Conservation (phyloP, 768 basidiomycete genomes). For the Rhodotorula babjevae region DNA sequence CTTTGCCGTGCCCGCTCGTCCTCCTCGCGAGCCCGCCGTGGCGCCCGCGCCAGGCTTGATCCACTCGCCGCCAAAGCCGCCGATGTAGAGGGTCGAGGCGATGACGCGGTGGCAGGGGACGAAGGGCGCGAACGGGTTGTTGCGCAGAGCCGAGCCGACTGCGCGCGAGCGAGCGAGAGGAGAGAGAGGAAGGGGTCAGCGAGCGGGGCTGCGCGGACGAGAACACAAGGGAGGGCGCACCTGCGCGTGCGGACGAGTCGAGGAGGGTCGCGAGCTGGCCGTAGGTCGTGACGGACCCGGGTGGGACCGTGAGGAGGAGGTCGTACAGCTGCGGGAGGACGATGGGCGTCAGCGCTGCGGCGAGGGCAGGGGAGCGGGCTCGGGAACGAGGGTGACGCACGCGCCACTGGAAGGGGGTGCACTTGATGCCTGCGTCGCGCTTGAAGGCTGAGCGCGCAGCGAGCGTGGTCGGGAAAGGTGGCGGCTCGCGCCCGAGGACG, state of each 20-base stretch:
- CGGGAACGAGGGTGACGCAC: neutral
- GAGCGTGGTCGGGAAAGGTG: slow-evolving; percentile 2
- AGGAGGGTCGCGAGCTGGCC: slow-evolving; percentile 22
- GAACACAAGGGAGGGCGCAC: neutral
- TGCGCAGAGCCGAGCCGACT: slow-evolving; percentile 62
- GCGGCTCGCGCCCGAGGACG: neutral
- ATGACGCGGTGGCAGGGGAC: slow-evolving; percentile 70
- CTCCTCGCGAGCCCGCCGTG: too few relatives aligned
- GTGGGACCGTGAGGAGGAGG: slow-evolving; percentile 25
- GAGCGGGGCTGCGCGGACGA: too few relatives aligned
- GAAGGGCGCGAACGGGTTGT: slow-evolving; percentile 64
- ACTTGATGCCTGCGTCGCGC: neutral
- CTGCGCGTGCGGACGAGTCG: slow-evolving; percentile 12
- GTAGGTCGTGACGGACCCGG: slow-evolving; percentile 39
- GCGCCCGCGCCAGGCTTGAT: neutral
- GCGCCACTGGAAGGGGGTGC: slow-evolving; percentile 26
- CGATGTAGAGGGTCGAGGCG: slow-evolving; percentile 59
- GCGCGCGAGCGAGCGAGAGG: neutral
- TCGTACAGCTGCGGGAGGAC: slow-evolving; percentile 24
- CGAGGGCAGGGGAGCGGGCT: neutral
- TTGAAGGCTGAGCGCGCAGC: neutral
- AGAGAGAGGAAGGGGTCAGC: too few relatives aligned
- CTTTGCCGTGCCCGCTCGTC: neutral
- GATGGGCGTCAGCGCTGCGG: too few relatives aligned
- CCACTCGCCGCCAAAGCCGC: slow-evolving; percentile 65